A percentile compares a stretch with the other conserved stretches of the same genome.
phyloP scores from a whole-genome alignment of 2,329 filamentous ascomycete species.

The Colletotrichum sidae region DNA sequence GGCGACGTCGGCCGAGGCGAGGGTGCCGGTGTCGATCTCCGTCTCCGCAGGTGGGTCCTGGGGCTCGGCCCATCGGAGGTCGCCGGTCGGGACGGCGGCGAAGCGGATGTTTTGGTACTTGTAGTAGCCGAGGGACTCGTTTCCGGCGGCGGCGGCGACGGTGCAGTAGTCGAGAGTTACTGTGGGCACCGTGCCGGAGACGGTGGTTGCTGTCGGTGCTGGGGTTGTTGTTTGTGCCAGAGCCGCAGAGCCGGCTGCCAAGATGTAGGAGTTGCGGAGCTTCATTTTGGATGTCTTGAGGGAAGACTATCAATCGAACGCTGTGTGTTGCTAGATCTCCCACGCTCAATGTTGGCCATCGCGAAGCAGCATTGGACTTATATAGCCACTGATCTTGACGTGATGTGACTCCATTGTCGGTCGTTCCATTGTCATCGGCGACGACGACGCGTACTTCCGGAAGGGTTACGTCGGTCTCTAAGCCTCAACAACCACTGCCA shows the following conservation, averaged over 20 bases:
- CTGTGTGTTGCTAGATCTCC: neutral
- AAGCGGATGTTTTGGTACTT: slow-evolving; percentile 44
- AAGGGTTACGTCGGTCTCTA: no score
- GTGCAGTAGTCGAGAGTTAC: slow-evolving; percentile 27
- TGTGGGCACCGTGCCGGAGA: slow-evolving; percentile 2
- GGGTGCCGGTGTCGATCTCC: slow-evolving; percentile 11
- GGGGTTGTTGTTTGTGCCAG: slow-evolving; percentile 9
- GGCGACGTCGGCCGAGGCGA: neutral
- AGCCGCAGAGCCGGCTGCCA: slow-evolving; percentile 7
- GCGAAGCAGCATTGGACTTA: no score
- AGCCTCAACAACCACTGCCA: no score
- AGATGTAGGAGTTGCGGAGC: neutral
- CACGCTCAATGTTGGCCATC: no score
- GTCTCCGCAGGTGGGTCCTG: slow-evolving; percentile 12
- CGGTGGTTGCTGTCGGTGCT: slow-evolving; percentile 7
- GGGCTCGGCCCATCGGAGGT: slow-evolving; percentile 37
- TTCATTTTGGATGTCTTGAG: slow-evolving; percentile 7
- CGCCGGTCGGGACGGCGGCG: slow-evolving; percentile 40
- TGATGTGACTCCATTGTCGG: no score
- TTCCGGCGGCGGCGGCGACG: slow-evolving; percentile 12
- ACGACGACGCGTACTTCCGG: no score
- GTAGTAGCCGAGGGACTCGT: slow-evolving; percentile 24
- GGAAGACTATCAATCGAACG: neutral
- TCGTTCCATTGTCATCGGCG: no score
- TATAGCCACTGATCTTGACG: no score